These are phyloP conservation scores for Plasmopara halstedii DNA, from an alignment of 352 stramenopile genomes.

Conservation along the genomic window DNA sequence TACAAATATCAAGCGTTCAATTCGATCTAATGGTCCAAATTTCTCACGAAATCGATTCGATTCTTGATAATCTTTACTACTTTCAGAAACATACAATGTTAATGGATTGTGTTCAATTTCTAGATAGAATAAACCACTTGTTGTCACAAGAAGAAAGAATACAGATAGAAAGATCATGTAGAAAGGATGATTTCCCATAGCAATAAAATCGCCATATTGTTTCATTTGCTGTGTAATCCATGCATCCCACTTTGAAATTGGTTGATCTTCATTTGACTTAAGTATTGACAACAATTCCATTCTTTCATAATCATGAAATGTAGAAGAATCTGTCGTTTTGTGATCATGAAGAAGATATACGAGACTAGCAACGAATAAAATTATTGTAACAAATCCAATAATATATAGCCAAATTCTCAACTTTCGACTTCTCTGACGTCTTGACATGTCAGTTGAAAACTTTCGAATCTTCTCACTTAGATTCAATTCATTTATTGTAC, in stretches of 20 bases:
- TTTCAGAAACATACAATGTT: constrained; percentile 48
- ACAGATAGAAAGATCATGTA: constrained; percentile 31
- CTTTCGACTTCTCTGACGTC: too few relatives aligned
- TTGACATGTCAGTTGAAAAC: constrained; percentile 34
- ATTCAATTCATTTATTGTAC: constrained; percentile 1
- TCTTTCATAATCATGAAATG: not conserved
- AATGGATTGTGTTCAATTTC: constrained; percentile 44
- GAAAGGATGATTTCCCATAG: constrained; percentile 33
- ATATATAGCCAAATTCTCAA: constrained; percentile 24
- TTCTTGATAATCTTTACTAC: constrained; percentile 37
- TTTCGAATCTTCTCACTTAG: constrained; percentile 23
- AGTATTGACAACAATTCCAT: constrained; percentile 16
- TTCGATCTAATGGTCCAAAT: constrained; percentile 48
- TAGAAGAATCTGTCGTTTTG: not conserved
- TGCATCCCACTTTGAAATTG: constrained; percentile 31
- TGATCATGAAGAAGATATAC: not conserved
- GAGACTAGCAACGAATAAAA: constrained; percentile 12
- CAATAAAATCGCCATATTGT: constrained; percentile 39
- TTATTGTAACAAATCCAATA: constrained; percentile 33
- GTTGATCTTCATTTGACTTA: constrained; percentile 21
- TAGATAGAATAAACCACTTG: constrained; percentile 30
- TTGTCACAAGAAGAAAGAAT: constrained; percentile 30
- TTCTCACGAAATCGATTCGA: constrained; percentile 35
- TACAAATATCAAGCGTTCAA: constrained; percentile 45
- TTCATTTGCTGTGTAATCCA: constrained; percentile 29